Base-by-base conservation (phyloP, 2,329 filamentous ascomycete species). In the Gremmenia infestans region DNA sequence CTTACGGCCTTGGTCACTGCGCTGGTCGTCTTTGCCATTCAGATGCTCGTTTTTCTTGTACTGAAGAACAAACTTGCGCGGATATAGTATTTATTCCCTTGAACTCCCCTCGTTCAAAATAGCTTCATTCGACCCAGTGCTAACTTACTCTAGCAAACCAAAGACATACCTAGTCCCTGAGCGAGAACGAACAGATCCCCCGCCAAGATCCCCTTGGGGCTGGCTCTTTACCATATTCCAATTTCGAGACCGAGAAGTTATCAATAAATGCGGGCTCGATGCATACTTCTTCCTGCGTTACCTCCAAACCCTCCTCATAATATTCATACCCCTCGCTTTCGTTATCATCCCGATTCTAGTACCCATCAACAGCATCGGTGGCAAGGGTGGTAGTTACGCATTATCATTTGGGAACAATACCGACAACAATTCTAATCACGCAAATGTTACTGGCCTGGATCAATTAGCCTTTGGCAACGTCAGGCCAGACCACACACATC, bases 261-360 rank as follows among this genome's bases (percentile, higher is more conserved):
- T 99, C 66, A 87, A 93, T 52, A 96, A 97, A 72, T 97, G 93
- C 64, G 94, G 94, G 17, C 81, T 99, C 9, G 94, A 99, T 70
- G 91, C 93, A 67, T 99, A 96, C 74, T 96, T 97, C 76, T 99
- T 99, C 72, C 79, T 99, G 1, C 88, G 95, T 60, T 99, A 96
- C 68, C 81, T 92, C 25, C 85, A 87, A 59, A 88, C 89, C 67
- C 82, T 97, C 5, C 81, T 97, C 45, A 86, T 96, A 69, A 96
- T 99, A 60, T 97, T 99, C 70, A 75, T 96, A 40, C 91, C 94
- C 1, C 84, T 96, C 55, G 85, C 88, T 12, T 63, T 83, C 25
- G 68, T 97, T 50, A 86, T 96, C 28, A 77, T 97, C 53, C 94
- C 94, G 0, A 87, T 97, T 23, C 76, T 99, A 45, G 75, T 97